phyloP scores from a whole-genome alignment of 225 moss, liverwort and hornwort genomes.

The Pseudisothecium myosuroides region DNA sequence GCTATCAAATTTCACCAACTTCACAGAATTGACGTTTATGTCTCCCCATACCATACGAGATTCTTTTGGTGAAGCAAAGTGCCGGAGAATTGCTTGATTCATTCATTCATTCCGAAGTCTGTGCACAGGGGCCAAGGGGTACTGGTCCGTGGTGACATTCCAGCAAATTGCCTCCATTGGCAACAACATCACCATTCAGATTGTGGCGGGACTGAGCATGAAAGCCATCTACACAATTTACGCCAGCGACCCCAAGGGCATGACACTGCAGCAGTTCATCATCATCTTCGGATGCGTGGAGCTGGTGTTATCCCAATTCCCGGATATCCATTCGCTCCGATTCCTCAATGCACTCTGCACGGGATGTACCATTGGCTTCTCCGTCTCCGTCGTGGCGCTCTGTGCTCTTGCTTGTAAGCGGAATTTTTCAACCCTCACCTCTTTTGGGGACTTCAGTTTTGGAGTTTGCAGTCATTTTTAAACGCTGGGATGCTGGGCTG shows the following conservation, averaged over 20 bases:
- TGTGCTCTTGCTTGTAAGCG: constrained; percentile 11
- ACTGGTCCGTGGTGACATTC: constrained; percentile 37
- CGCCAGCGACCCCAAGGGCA: neutral
- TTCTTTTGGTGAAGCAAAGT: neutral
- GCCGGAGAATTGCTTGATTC: too few species aligned
- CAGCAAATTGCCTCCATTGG: constrained; percentile 74
- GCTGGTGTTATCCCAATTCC: constrained; percentile 47
- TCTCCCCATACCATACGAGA: too few species aligned
- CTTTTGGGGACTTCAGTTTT: neutral
- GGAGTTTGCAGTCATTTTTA: neutral
- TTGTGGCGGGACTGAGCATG: constrained; percentile 64
- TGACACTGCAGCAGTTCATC: constrained; percentile 55
- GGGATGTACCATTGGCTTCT: constrained; percentile 51
- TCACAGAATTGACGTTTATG: neutral
- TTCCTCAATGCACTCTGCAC: constrained; percentile 50
- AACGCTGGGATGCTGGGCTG: rapidly evolving
- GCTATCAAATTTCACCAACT: neutral
- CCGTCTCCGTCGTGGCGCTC: constrained; percentile 25
- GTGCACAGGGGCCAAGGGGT: constrained; percentile 35
- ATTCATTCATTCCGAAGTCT: too few species aligned
- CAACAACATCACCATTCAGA: constrained; percentile 70
- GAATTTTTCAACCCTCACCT: too few species aligned
- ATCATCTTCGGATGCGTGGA: constrained; percentile 48
- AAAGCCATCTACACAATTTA: constrained; percentile 39
- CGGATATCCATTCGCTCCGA: constrained; percentile 56